Base-by-base conservation (phyloP, 106 monocot genomes). In the Apostasia shenzhenica region DNA sequence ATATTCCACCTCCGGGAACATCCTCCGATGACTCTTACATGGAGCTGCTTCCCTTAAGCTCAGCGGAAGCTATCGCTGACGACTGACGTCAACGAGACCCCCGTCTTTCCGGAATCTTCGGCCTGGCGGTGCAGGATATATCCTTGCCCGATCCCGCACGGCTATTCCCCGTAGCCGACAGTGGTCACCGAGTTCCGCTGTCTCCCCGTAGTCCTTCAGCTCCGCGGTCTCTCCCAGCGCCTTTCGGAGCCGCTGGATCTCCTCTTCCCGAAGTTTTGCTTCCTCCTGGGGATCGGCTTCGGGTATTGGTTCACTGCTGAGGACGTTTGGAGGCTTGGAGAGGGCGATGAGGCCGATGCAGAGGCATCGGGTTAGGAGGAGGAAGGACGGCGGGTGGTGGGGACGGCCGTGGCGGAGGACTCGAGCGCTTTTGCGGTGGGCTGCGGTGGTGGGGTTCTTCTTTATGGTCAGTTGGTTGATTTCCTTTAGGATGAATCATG, bases 381-480 rank as follows among this genome's bases (percentile, higher is more conserved):
- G 70, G 54, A 67, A 66, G 57, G 38, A 59, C 37, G 75, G 42
- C 3, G 12, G 58, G 1, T 51, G 66, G 46, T 10, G 37, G 49
- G 43, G 70, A 37, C 14, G 45, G 70, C 55, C 47, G 44, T 46
- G 69, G 71, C 59, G 76, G 61, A 59, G 69, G 59, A 75, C 65
- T 53, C 49, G 65, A 46, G 69, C 78, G 14, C 2, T 87, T 13
- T 48, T 63, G 48, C 46, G 61, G 1, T 83, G 80, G 87, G 54
- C 26, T 37, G 77, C 51, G 4, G 59, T 87, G 42, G 78, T 88
- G 26, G 78, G 66, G 6, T 84, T 88, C 61, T 88, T 88, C 67
- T 81, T 84, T 62, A 9, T 81, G 14, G 68, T 84, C 73, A 84
- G 84, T 67, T 88, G 81, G 78, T 84, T 78, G 88, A 84, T 88